Conservation (phyloP, 1,284 basidiomycete genomes). For the Cryptococcus maquisensis region DNA sequence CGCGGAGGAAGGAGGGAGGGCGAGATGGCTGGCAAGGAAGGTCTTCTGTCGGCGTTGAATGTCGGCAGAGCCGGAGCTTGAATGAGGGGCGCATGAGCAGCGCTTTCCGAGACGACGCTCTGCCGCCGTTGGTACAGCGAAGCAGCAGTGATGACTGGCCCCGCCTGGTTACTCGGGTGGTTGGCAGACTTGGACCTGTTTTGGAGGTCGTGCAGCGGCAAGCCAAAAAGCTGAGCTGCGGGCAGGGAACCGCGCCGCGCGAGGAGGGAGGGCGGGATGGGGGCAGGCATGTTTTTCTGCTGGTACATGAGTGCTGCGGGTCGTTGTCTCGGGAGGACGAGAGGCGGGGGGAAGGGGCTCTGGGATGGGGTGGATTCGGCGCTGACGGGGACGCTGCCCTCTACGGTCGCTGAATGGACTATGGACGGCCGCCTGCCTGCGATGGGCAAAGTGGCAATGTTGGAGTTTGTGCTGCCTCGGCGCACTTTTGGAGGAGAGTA, state of each 20-base stretch:
- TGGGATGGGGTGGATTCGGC: not conserved
- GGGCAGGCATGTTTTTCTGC: constrained; percentile 18
- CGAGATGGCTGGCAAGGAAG: no score
- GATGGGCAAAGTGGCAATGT: constrained; percentile 12
- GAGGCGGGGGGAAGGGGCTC: not conserved
- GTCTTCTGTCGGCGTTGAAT: no score
- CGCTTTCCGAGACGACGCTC: constrained; percentile 9
- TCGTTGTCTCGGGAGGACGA: not conserved
- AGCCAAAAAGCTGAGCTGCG: constrained; percentile 14
- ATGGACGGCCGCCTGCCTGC: constrained; percentile 15
- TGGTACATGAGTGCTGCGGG: constrained; percentile 19
- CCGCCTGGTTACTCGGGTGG: not conserved
- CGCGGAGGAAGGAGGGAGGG: not conserved
- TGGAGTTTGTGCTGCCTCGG: constrained; percentile 16
- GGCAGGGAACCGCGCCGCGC: constrained; percentile 22
- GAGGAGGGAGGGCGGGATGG: constrained; percentile 27
- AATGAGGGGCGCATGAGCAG: not conserved
- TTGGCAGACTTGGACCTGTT: constrained; percentile 4
- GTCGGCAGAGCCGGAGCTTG: no score
- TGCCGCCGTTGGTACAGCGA: constrained; percentile 14
- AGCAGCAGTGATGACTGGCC: constrained; percentile 9
- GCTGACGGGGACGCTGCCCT: not conserved
- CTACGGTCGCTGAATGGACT: constrained; percentile 11
- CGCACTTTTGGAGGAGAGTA: constrained; percentile 10
- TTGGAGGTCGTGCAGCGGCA: constrained; percentile 10